Base-by-base conservation (phyloP, 345 rosid species). In the Bretschneidera sinensis region DNA sequence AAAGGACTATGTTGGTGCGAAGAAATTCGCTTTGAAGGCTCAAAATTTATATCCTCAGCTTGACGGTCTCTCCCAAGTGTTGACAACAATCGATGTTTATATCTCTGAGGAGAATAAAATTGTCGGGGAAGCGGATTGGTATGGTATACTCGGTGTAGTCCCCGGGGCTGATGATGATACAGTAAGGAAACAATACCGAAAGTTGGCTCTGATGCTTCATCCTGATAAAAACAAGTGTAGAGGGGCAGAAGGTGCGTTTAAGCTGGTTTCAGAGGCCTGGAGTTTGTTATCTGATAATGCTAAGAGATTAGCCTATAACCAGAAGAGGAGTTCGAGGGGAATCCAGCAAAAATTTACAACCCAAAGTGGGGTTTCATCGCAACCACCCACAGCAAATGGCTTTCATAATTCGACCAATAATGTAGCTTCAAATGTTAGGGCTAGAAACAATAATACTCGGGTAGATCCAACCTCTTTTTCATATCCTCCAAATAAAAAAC, bases 221-320 rank as follows among this genome's bases (percentile, higher is more conserved):
- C 98, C 98, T 9, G 97, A 92, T 73, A 92, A 92, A 72, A 89
- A 85, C 79, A 88, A 84, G 73, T 82, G 81, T 43, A 60, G 74
- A n/a, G 96, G 95, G 19, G 88, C 97, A 0, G 95, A 84, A 57
- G 95, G 98, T 43, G 98, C 99, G 9, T 94, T 94, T 67, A 83
- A 83, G 62, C 69, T 88, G 70, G 76, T 88, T 60, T 75, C 79
- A 0, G 83, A 86, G 74, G 90, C 92, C 59, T 90, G 96, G 97
- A 78, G 73, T 74, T 72, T 86, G 61, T 71, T 94, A 17, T 84
- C 97, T 6, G 86, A 90, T 64, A 80, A 78, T 77, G 60, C 69
- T 35, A 83, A 68, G 78, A 84, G 97, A 72, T n/a, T 63, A 20
- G 76, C 78, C 17, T 92, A 89, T 65, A 85, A 89, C 74, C 63